Evolutionary conservation across 495 filamentous ascomycete genomes (phyloP).

Genomic region (Tuber umbilicatum): DNA sequence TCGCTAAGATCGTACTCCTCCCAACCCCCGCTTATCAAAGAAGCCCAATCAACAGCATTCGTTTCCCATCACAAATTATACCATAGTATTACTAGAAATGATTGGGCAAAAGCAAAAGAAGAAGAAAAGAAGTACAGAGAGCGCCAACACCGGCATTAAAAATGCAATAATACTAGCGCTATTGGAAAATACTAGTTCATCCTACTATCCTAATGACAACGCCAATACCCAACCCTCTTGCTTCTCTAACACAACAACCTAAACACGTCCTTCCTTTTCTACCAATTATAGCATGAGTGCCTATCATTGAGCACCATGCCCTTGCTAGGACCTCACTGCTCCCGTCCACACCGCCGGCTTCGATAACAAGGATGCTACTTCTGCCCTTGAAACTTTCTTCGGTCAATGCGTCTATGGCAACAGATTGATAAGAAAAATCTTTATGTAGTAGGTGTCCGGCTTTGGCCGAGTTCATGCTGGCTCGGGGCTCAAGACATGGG

Average conservation of each 20-base stretch:
- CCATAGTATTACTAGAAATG: background rate
- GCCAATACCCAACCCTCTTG: conserved; percentile 58
- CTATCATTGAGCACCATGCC: conserved; percentile 63
- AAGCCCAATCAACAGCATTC: background rate
- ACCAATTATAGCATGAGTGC: conserved; percentile 62
- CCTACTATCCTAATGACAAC: conserved; percentile 52
- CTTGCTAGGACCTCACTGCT: conserved; percentile 51
- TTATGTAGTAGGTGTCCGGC: conserved; percentile 25
- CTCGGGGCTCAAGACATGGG: conserved; percentile 25
- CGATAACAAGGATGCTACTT: conserved; percentile 20
- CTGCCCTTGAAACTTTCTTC: conserved; percentile 8
- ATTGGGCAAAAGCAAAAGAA: background rate
- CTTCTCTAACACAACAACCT: conserved; percentile 64
- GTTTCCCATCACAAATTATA: background rate
- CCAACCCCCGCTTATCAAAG: background rate
- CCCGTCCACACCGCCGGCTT: conserved; percentile 14
- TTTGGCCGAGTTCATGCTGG: conserved; percentile 9
- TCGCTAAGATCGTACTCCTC: background rate
- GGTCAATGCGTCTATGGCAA: conserved; percentile 17
- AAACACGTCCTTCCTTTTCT: conserved; percentile 58
- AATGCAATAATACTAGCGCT: background rate
- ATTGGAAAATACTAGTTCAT: background rate
- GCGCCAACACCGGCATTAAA: background rate
- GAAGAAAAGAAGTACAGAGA: background rate
- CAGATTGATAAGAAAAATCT: conserved; percentile 22